Evolutionary conservation across 2,329 filamentous ascomycete genomes (phyloP), one percentile per base, ranked within the genome.

Genomic region (Aaosphaeria arxii): DNA sequence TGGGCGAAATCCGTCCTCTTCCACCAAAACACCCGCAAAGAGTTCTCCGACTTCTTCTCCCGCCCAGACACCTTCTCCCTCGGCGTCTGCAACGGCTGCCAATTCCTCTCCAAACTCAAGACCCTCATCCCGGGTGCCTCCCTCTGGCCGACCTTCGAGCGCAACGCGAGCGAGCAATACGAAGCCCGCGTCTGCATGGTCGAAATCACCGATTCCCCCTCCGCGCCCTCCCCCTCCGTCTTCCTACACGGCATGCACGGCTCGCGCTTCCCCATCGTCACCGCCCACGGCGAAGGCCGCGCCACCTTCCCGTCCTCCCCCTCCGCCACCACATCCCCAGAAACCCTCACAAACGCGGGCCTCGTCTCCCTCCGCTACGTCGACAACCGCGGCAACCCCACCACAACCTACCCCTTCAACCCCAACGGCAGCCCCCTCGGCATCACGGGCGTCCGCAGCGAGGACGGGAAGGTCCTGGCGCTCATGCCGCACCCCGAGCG

Each of bases 61-160:
- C 84, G 94, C 30, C 82, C 85, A 4, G 90, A 96, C 66, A 97
- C 94, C 0, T 97, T 99, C 71, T 80, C 90, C 0, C 80, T 99
- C 1, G 94, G 94, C 59, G 90, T 97, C 32, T 97, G 94, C 80
- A 99, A 99, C 69, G 94, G 94, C 44, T 97, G 94, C 67, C 94
- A 99, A 72, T 95, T 97, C 83, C 77, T 97, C 38, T 88, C 87
- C 5, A 84, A 90, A 44, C 76, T 95, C 38, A 89, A 89, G 64
- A 84, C 87, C 50, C 77, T 96, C 45, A 95, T 96, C 54, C 91
- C 91, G 1, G 91, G 91, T n/a, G 84, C 91, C 0, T 70, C 76
- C 55, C 74, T 81, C 61, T 96, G 91, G 91, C 91, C 91, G 3
- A 87, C 82, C 28, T 96, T 96, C 71, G 87, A 92, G 49, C 80